Base-by-base conservation (phyloP, 768 basidiomycete species). In the Panaeolus papilionaceus region DNA sequence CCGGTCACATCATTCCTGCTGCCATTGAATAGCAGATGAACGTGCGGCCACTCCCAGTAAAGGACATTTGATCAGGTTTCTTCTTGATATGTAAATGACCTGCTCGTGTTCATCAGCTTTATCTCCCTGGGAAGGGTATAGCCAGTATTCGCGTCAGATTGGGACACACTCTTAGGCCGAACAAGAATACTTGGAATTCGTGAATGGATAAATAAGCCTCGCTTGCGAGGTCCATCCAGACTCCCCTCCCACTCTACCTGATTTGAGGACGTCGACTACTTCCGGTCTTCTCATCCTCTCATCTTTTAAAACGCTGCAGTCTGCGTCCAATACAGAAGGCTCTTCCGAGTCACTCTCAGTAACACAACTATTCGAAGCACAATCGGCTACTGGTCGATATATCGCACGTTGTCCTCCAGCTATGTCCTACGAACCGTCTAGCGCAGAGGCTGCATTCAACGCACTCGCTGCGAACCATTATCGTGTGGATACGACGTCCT, bases 61-160 rank as follows among this genome's bases (percentile, higher is more conserved):
- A 58, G 26, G 12, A 16, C 14, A 58, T 58, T 58, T 33, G 28
- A 58, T 58, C 54, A 58, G 11, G 11, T 37, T n/a, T 6, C 26
- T 6, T 3, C 12, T 58, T 16, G 47, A 49, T 20, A 49, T 49
- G 47, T 49, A 49, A 49, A 8, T 20, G 20, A 20, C n/a, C 54
- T 51, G 47, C 47, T 28, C 28, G 26, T 58, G 26, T 58, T 58
- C 54, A 37, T 58, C 54, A 58, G 54, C 54, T 58, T 37, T 58
- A 58, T 58, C 54, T 58, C 54, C 54, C 33, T 58, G 54, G 20
- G 26, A 26, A 51, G 47, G 47, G 26, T 20, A 12, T 12, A 7
- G 18, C 47, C 47, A 51, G 20, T 51, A 9, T 26, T 51, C 47
- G 20, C 47, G 47, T 51, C 47, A 51, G 26, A 20, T 51, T 51